Conservation (phyloP, 108 stramenopile species). For the Epipyxis sp. region DNA sequence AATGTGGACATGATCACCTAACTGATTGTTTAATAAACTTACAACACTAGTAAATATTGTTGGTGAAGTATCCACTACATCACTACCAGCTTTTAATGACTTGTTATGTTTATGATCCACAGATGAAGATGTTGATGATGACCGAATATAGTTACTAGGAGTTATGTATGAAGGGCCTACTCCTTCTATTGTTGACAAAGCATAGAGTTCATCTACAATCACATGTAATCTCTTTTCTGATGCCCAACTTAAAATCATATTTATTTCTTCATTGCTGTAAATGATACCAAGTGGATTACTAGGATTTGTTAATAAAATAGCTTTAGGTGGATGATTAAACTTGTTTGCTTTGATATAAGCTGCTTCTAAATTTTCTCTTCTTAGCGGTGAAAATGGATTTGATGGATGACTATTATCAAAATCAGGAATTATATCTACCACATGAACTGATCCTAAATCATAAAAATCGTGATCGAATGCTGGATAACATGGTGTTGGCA, state of each 20-base stretch:
- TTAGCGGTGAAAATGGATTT: slow-evolving; percentile 52
- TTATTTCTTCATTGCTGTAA: slow-evolving; percentile 60
- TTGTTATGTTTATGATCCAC: too few species aligned
- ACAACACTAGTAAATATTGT: slow-evolving; percentile 16
- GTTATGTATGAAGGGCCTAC: too few species aligned
- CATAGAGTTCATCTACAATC: slow-evolving; percentile 82
- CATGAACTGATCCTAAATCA: not conserved
- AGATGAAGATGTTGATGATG: not conserved
- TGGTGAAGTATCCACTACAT: too few species aligned
- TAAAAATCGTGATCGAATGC: slow-evolving; percentile 80
- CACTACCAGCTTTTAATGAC: too few species aligned
- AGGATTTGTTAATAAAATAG: slow-evolving; percentile 78
- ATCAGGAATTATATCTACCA: not conserved
- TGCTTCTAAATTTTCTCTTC: slow-evolving; percentile 63
- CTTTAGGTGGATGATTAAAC: slow-evolving; percentile 46
- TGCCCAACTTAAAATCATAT: not conserved
- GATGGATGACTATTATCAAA: not conserved
- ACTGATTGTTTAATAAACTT: not conserved
- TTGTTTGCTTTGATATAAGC: slow-evolving; percentile 52
- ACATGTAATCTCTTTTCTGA: slow-evolving; percentile 65
- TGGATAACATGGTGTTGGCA: slow-evolving; percentile 87
- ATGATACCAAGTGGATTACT: slow-evolving; percentile 82
- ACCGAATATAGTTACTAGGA: not conserved
- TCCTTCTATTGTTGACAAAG: too few species aligned
- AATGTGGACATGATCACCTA: slow-evolving; percentile 62